Base-by-base conservation (phyloP, 2,329 filamentous ascomycete genomes). In the Cladosporium sp. region DNA sequence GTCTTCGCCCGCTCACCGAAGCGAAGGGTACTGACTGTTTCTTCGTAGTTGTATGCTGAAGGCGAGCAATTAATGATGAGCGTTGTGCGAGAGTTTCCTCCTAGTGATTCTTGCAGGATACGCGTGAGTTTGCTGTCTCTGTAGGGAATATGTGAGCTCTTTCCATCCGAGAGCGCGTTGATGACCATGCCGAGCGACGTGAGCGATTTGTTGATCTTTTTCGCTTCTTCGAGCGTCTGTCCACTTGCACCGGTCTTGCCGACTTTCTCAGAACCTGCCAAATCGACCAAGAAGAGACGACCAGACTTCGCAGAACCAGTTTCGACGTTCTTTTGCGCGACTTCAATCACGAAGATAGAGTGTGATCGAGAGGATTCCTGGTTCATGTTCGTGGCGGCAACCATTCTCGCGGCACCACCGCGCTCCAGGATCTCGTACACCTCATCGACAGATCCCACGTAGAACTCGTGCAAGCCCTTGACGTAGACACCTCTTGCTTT, bases 181-280 rank as follows among this genome's bases (percentile, higher is more conserved):
- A 99, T 99, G 81, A 98, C 95, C 93, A 97, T 98, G 74, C 95
- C 95, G 67, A 99, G 85, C 64, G 95, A 93, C 81, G 93, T 97
- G 83, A 99, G 86, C 85, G 93, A 97, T 86, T 98, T 98, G 86
- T 99, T 99, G 86, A 99, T 99, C 85, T 99, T 99, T 85, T 98
- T 98, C 67, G 95, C 95, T 79, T 99, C 95, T 79, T 98, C 95
- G 51, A 99, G 84, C 5, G 94, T 98, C 80, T 98, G 95, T 65
- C 95, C 95, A 77, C 92, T 97, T 68, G 95, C 95, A 72, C 95
- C 95, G 32, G 95, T 99, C 86, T 99, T 98, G 77, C 95, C 94
- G 60, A 98, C 93, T 83, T 98, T 98, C 82, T 99, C 95, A 75
- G 92, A 97, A 84, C 95, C 95, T 62, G 95, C 95, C 84, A 99